phyloP scores from a whole-genome alignment of 148 eudicot species.

The Vaccinium darrowii region DNA sequence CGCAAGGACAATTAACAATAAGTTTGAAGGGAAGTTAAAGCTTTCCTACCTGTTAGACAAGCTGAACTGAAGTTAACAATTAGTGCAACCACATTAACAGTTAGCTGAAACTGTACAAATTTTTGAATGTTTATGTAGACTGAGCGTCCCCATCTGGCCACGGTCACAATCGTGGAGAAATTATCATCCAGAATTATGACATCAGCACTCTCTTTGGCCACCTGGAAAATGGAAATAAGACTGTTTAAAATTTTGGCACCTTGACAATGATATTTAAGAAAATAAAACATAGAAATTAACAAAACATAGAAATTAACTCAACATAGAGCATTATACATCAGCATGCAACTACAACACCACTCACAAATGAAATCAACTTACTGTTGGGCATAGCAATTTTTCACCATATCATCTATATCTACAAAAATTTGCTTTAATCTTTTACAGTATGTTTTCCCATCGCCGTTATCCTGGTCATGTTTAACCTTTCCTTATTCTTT shows the following conservation, averaged over 20 bases:
- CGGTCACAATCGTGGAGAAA: conserved; percentile 95
- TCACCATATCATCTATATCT: neutral
- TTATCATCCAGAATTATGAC: conserved; percentile 96
- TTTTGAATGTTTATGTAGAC: conserved; percentile 93
- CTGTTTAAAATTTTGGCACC: neutral
- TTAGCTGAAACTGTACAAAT: conserved; percentile 94
- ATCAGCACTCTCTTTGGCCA: conserved; percentile 98
- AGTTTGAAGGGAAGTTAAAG: neutral
- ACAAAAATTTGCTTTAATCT: neutral
- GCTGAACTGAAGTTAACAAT: conserved; percentile 93
- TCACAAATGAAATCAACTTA: neutral
- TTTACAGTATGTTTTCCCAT: neutral
- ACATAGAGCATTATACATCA: neutral
- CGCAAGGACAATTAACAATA: neutral
- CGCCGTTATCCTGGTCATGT: neutral
- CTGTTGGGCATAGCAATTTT: neutral
- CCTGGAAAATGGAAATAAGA: conserved; percentile 39
- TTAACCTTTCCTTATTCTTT: neutral
- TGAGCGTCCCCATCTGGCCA: conserved; percentile 99
- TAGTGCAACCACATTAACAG: conserved; percentile 91
- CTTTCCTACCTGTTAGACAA: conserved; percentile 74
- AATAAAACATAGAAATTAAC: neutral
- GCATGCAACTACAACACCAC: neutral
- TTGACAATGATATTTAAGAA: neutral
- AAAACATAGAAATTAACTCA: neutral